Evolutionary conservation across 2,329 filamentous ascomycete species (phyloP), one percentile per base, ranked within the genome.

Genomic region (Lasiodiplodia gonubiensis): DNA sequence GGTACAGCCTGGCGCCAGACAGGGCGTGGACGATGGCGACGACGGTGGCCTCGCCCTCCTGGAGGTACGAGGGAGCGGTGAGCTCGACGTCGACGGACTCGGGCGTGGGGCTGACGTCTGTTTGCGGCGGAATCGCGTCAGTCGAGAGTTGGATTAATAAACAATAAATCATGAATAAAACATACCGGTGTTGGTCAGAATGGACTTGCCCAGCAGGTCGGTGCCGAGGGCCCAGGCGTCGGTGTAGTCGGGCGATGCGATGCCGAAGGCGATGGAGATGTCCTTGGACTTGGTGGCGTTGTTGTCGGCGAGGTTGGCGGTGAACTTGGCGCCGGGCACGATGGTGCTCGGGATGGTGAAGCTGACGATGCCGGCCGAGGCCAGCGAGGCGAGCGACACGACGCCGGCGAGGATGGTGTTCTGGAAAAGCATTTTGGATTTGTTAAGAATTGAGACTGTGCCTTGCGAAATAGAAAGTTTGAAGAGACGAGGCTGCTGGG

Each of bases 181-280:
- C 27, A 23, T 30, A 63, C 59, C 59, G 46, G 59, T 63, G 59
- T 63, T 63, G 42, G 42, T 63, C 27, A 63, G 46, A n/a, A 63
- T 48, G 10, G 25, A 23, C 46, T 63, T 63, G 42, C 42, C 46
- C 27, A 63, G 11, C 16, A 63, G 42, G 11, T 63, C 59, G 27
- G 42, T 49, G 59, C 59, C 59, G 18, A 63, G 27, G 18, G 18
- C 59, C 16, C 23, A 49, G 42, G 42, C 11, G 4, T 23, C 14
- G 27, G 35, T 27, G 30, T 37, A 63, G n/a, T 2, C 10, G 18
- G 30, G n/a, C 4, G 37, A 35, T 0, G 59, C 42, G 25, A 63
- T 63, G n/a, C 59, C 59, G 46, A 63, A 63, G 3, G 59, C 59
- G 16, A 63, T 35, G n/a, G 59, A 49, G 30, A 63, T 51, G 59